Evolutionary conservation across 192 early-diverging fungal species (phyloP).

Genomic region (Coemansia sp.): DNA sequence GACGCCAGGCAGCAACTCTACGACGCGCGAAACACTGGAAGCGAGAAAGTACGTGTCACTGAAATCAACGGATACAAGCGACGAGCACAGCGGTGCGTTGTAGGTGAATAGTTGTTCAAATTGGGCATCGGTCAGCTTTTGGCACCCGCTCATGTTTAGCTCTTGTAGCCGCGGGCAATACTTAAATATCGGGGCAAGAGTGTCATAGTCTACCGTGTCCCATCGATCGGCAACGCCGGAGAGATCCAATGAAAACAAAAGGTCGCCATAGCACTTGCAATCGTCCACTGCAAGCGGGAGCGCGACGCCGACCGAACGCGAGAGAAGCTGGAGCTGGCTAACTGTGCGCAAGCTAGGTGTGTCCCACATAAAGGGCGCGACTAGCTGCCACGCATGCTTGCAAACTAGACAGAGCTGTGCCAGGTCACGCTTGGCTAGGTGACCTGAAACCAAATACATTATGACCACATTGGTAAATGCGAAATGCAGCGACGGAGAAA

Average conservation of each 20-base stretch:
- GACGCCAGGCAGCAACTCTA: not conserved
- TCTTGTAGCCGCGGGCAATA: not conserved
- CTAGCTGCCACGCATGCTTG: constrained; percentile 17
- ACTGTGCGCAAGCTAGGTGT: not conserved
- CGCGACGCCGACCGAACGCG: not conserved
- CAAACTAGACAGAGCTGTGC: not conserved
- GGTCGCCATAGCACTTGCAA: constrained; percentile 9
- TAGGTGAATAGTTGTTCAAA: not conserved
- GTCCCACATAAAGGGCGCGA: constrained; percentile 1
- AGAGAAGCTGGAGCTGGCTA: not conserved
- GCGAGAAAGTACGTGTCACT: constrained; percentile 4
- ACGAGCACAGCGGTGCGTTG: constrained; percentile 7
- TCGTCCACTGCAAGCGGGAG: constrained; percentile 3
- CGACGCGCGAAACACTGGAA: not conserved
- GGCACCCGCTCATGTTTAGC: constrained; percentile 16
- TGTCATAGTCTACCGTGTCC: constrained; percentile 13
- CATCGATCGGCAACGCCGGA: constrained; percentile 17
- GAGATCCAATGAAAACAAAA: constrained; percentile 16
- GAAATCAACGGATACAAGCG: constrained; percentile 4
- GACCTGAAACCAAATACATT: not conserved
- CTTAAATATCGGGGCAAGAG: constrained; percentile 8
- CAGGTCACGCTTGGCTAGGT: not conserved
- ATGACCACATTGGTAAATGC: not conserved
- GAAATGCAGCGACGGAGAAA: not conserved
- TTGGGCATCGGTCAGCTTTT: not conserved